Conservation (phyloP, 2,329 filamentous ascomycete genomes). For the Nemania bipapillata region DNA sequence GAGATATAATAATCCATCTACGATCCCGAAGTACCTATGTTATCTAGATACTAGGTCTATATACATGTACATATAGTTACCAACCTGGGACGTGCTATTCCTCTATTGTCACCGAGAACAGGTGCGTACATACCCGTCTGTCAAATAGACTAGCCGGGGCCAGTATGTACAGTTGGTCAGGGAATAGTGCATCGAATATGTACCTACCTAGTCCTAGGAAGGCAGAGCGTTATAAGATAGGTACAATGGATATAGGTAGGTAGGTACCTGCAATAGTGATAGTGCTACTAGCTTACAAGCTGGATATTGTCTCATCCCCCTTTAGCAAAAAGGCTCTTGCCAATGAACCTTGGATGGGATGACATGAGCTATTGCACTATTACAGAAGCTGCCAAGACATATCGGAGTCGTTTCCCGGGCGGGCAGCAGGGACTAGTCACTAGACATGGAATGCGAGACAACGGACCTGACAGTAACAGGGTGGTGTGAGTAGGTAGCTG, state of each 20-base stretch:
- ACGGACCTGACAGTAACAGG: conserved; percentile 1
- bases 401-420: background rate
- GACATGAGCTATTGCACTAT: background rate
- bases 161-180: no score
- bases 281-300: no score
- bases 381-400: background rate
- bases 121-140: background rate
- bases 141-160: background rate
- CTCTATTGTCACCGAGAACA: background rate
- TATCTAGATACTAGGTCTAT: background rate
- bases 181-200: conserved; percentile 15
- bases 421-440: background rate
- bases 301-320: background rate
- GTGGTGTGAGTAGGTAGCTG: background rate
- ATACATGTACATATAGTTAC: no score
- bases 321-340: no score
- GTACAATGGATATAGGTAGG: no score
- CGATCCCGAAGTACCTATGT: background rate
- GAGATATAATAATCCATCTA: conserved; percentile 10
- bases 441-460: background rate
- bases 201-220: no score
- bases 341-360: background rate
- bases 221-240: background rate
- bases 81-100: background rate
- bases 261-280: background rate